Evolutionary conservation across 192 early-diverging fungal genomes (phyloP).

Genomic region (Backusella tarrabulga): DNA sequence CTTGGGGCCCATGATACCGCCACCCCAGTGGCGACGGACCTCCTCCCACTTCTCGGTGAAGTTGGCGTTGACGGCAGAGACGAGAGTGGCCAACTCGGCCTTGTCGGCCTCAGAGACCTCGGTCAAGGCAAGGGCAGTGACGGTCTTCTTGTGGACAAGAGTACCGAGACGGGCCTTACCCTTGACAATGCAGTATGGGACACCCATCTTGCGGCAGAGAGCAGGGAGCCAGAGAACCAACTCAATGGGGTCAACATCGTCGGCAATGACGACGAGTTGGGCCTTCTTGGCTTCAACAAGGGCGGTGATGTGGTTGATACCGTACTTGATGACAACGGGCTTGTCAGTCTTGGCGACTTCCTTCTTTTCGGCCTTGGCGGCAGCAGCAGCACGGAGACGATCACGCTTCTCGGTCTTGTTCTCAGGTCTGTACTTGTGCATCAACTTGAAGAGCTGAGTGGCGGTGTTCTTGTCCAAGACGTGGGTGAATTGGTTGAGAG

Average conservation of each 20-base stretch:
- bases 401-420: slow-evolving; percentile 92
- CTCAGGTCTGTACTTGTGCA: slow-evolving; percentile 98
- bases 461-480: slow-evolving; percentile 97
- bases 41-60: slow-evolving; percentile 94
- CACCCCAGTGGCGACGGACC: slow-evolving; percentile 91
- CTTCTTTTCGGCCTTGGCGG: slow-evolving; percentile 84
- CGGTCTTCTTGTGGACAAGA: slow-evolving; percentile 99
- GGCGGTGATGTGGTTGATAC: slow-evolving; percentile 96
- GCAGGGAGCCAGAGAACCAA: slow-evolving; percentile 97
- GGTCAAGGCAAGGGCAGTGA: slow-evolving; percentile 90
- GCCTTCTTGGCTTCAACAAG: slow-evolving; percentile 98
- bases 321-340: slow-evolving; percentile 95
- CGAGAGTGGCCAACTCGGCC: slow-evolving; percentile 76
- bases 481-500: slow-evolving; percentile 99
- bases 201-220: slow-evolving; percentile 99
- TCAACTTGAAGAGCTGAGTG: slow-evolving; percentile 95
- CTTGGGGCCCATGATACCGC: slow-evolving; percentile 94
- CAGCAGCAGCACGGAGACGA: slow-evolving; percentile 84
- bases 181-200: slow-evolving; percentile 99
- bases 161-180: slow-evolving; percentile 96
- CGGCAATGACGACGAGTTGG: slow-evolving; percentile 95
- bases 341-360: slow-evolving; percentile 78
- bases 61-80: slow-evolving; percentile 90
- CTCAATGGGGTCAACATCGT: slow-evolving; percentile 99
- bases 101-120: slow-evolving; percentile 96